These are phyloP conservation scores for Senna siamea DNA, from an alignment of 306 rosid species.

Conservation along the genomic window DNA sequence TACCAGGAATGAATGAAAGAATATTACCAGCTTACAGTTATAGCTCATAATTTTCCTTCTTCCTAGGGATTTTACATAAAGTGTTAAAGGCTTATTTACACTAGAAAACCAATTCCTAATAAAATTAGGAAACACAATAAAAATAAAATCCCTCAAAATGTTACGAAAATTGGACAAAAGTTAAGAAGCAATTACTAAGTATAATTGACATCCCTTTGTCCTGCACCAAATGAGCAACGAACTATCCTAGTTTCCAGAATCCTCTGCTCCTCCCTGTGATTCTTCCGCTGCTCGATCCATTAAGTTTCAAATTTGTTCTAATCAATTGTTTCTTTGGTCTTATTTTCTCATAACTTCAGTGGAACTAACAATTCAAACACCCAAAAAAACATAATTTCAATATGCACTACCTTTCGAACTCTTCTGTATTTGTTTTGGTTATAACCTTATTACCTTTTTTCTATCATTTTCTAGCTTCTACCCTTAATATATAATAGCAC, in stretches of 20 bases:
- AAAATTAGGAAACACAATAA: no score
- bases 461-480: background rate
- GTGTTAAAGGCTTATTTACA: background rate
- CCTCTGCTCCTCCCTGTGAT: background rate
- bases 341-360: background rate
- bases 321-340: background rate
- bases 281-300: background rate
- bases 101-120: background rate
- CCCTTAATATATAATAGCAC: background rate
- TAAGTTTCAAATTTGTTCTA: background rate
- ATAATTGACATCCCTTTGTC: background rate
- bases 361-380: background rate
- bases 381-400: no score
- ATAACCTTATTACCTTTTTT: background rate
- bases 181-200: background rate
- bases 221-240: background rate
- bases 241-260: background rate
- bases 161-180: no score
- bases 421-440: background rate
- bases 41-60: background rate
- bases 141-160: no score
- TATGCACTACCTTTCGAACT: background rate
- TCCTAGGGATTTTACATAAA: background rate
- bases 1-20: background rate
- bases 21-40: background rate